Base-by-base conservation (phyloP, 345 rosid species). In the Kandelia obovata region DNA sequence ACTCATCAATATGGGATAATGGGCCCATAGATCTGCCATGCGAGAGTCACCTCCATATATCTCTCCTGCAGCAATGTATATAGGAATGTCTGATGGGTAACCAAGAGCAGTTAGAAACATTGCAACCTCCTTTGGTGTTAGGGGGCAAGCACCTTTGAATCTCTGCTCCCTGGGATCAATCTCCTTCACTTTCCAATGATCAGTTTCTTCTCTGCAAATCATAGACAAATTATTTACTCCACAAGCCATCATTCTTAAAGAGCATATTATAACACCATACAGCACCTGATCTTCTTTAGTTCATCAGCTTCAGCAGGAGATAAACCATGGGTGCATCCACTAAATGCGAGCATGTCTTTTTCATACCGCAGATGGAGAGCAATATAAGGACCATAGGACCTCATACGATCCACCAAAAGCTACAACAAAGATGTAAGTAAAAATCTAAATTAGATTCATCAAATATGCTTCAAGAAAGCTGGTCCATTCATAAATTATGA, bases 51-150 rank as follows among this genome's bases (percentile, higher is more conserved):
- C 96, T 34, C 96, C 98, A 43, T 94, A 89, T 64, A 89, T 87
- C 83, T 88, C 90, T 66, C 98, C 98, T 49, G 98, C 86, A 79
- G 96, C 98, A 71, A 94, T 83, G 60, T 94, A 89, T 71, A 91
- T 86, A 0, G 92, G 92, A n/a, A 95, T 91, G 74, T 69, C 66
- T 65, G 90, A 78, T 32, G 87, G 87, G 81, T 83, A 89, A 30
- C 98, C 97, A 28, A 94, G 83, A 80, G 92, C 95, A 37, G 70
- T 56, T n/a, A 91, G 87, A 53, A 89, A 86, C 39, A 94, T 70
- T n/a, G 89, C 95, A 53, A 88, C 92, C 82, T 94, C 97, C 68
- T 80, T 89, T 70, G 97, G 98, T 64, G 96, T 94, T 62, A 89
- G 66, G 53, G 97, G 97, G 70, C 98, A 94, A 68, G 75, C 61